phyloP scores from a whole-genome alignment of 2,329 filamentous ascomycete species.

The Exophiala viscosa region DNA sequence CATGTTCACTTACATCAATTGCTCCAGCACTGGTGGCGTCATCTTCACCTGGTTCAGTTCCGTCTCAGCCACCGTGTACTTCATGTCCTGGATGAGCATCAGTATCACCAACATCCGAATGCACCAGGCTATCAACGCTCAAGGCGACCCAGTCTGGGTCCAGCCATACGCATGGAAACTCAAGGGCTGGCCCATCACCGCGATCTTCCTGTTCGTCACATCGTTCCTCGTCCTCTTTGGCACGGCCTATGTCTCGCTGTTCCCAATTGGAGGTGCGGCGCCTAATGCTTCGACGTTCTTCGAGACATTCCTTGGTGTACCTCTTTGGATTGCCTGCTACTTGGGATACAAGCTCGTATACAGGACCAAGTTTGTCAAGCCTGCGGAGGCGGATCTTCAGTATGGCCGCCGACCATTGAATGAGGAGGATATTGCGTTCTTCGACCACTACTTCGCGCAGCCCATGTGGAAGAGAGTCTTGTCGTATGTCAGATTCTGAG shows the following conservation, averaged over 20 bases:
- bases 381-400: slow-evolving; percentile 4
- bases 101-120: slow-evolving; percentile 70
- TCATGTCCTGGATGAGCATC: slow-evolving; percentile 62
- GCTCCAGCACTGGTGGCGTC: slow-evolving; percentile 38
- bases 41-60: slow-evolving; percentile 73
- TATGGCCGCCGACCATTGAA: slow-evolving; percentile 1
- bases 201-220: neutral
- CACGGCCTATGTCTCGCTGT: neutral
- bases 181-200: neutral
- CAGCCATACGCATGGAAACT: slow-evolving; percentile 4
- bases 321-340: neutral
- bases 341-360: slow-evolving; percentile 5
- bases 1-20: slow-evolving; percentile 34
- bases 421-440: slow-evolving; percentile 3
- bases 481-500: slow-evolving; percentile 6
- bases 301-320: slow-evolving; percentile 7
- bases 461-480: slow-evolving; percentile 8
- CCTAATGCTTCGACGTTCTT: neutral
- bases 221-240: slow-evolving; percentile 2
- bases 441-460: slow-evolving; percentile 5
- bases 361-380: slow-evolving; percentile 2
- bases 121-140: slow-evolving; percentile 43
- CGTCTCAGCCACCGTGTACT: slow-evolving; percentile 66
- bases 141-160: neutral
- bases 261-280: slow-evolving; percentile 1